Base-by-base conservation (phyloP, 495 filamentous ascomycete genomes). In the Podospora sp. region DNA sequence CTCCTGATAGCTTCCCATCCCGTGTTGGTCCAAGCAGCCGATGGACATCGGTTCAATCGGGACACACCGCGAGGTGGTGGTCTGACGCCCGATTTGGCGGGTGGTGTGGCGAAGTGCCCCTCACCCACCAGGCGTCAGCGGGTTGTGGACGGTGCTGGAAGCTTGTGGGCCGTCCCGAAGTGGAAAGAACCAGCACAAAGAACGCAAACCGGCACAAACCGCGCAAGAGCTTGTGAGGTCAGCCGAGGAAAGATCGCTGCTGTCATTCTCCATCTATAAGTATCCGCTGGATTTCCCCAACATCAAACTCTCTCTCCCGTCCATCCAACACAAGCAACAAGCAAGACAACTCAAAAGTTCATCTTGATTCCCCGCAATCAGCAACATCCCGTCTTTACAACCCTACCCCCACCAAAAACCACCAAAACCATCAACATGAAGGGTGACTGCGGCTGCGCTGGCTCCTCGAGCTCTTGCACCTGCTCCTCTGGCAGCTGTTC, bases 371-470 rank as follows among this genome's bases (percentile, higher is more conserved):
- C n/a, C 49, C 60, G 56, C 65, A 58, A 71, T 61, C 60, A 68
- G 22, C 63, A 55, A 72, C 27, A 53, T 46, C 16, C n/a, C 40
- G 40, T 46, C 16, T 46, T 46, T 11, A 46, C n/a, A 46, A 11
- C 21, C 8, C 60, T 51, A 18, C 24, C 8, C 60, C 57, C 68
- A 74, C 55, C 70, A 70, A 64, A 60, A 27, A 60, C 20, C 67
- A 68, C 50, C 33, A 36, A 46, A 61, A 67, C 69, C 60, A 69
- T 68, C 79, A 82, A 77, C 69, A 81, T 82, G 80, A 78, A 77
- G 71, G 79, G 78, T 68, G 76, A 79, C 67, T 82, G 81, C 73
- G 68, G 71, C 69, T 83, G 82, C 75, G 77, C 78, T 73, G 81
- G 80, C 65, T 62, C 61, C n/a, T 68, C 75, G 60, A 73, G 72